A percentile compares a stretch with the other conserved stretches of the same genome.
Conservation (phyloP, 768 basidiomycete species). For the Boletus subcaerulescens region DNA sequence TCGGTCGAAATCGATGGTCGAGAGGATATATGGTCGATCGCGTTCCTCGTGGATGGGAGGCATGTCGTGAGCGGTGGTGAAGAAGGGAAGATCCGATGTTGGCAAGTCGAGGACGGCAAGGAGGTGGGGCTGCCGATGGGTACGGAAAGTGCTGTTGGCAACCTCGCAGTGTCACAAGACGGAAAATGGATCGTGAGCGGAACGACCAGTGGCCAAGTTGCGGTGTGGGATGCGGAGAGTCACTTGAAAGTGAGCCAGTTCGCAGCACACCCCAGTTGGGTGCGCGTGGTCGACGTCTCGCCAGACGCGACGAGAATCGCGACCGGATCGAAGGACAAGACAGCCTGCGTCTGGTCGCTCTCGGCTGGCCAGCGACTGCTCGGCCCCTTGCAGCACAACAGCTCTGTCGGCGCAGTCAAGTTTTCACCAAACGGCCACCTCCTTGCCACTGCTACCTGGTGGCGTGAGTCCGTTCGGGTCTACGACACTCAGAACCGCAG, state of each 20-base stretch:
- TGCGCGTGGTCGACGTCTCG: constrained; percentile 3
- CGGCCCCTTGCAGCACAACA: background rate
- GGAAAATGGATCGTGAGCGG: constrained; percentile 2
- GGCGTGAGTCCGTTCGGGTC: background rate
- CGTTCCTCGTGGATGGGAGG: constrained; percentile 6
- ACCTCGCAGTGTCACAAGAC: constrained; percentile 2
- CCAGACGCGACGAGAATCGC: background rate
- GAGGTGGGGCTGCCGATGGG: constrained; percentile 2
- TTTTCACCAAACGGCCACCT: constrained; percentile 7
- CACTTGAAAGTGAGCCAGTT: background rate
- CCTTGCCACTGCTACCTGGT: constrained; percentile 6
- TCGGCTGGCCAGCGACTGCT: background rate
- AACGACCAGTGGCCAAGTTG: constrained; percentile 2
- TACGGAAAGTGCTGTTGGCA: constrained; percentile 1
- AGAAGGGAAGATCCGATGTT: constrained; percentile 1
- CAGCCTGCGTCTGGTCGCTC: constrained; percentile 5
- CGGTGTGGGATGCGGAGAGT: background rate
- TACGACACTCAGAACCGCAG: background rate
- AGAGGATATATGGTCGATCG: background rate
- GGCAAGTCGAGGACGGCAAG: constrained; percentile 1
- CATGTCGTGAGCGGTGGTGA: constrained; percentile 5
- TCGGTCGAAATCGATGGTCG: background rate
- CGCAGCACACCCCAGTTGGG: background rate
- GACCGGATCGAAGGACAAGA: constrained; percentile 9
- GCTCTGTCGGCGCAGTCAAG: constrained; percentile 5